phyloP scores from a whole-genome alignment of 805 yeast species.

The Sugiyamaella qingdaonensis region DNA sequence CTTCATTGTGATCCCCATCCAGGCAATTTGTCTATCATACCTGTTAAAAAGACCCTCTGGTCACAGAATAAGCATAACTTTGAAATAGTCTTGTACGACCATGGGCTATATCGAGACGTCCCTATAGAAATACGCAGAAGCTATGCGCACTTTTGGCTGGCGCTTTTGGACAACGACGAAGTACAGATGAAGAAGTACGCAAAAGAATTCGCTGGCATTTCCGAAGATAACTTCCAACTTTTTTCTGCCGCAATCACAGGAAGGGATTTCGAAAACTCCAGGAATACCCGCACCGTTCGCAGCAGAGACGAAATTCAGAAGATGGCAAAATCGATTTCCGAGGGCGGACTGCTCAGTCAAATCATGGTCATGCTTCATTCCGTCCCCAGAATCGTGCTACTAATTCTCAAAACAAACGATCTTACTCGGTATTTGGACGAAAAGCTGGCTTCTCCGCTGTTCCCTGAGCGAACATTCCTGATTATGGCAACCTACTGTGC shows the following conservation, averaged over 20 bases:
- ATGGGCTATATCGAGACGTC: conserved; percentile 86
- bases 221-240: conserved; percentile 72
- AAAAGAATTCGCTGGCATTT: conserved; percentile 69
- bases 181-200: conserved; percentile 70
- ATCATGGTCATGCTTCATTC: conserved; percentile 73
- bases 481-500: conserved; percentile 92
- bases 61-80: conserved; percentile 55
- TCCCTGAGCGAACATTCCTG: conserved; percentile 80
- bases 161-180: conserved; percentile 68
- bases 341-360: conserved; percentile 61
- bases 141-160: conserved; percentile 90
- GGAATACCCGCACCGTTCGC: conserved; percentile 52
- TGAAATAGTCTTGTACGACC: conserved; percentile 89
- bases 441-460: conserved; percentile 71
- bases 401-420: conserved; percentile 91
- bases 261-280: conserved; percentile 73
- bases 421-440: conserved; percentile 87
- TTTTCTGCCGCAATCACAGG: conserved; percentile 96
- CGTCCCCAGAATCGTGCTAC: conserved; percentile 80
- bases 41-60: conserved; percentile 21
- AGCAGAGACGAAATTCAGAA: conserved; percentile 56
- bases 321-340: conserved; percentile 58
- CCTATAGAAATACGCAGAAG: conserved; percentile 71
- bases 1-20: conserved; percentile 99
- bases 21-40: conserved; percentile 84